Base-by-base conservation (phyloP, 2,329 filamentous ascomycete genomes). In the Aspergillus intermedius region DNA sequence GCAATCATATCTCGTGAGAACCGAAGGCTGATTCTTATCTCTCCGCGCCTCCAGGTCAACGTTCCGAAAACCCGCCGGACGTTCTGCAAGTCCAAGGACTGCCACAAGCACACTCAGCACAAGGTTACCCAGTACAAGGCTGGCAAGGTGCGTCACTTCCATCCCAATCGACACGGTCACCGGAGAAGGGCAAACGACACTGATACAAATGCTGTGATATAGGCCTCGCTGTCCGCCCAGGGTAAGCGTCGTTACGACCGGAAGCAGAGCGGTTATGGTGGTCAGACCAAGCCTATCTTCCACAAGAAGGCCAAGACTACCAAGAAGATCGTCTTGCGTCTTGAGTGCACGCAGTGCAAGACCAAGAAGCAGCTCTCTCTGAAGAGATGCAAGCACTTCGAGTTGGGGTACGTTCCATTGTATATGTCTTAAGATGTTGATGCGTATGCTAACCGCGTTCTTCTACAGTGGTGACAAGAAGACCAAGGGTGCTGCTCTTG, bases 271-370 rank as follows among this genome's bases (percentile, higher is more conserved):
- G 91, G 91, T 88, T 97, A 96, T 74, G 93, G 93, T 88, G 93
- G 93, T 91, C 93, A 98, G 82, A 98, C 93, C 71, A 98, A 98
- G 82, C 93, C 94, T 68, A 91, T 98, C 72, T 98, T 97, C 88
- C 93, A 97, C 88, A 98, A 97, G 87, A 97, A 96, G 82, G 93
- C 93, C 64, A 98, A 98, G 88, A 98, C 93, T 66, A 98, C 93
- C 74, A 98, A 98, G 88, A 98, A 98, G 87, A 87, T 98, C 68
- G 94, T 98, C 70, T 81, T 98, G 77, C 86, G 93, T 81, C 80
- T 98, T 77, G 93, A 98, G 78, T 98, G 93, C 83, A 91, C 89
- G 72, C 75, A 79, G 66, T 98, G 93, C 89, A 97, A 97, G 87
- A 86, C 89, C 75, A 97, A 96, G 87, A 85, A 84, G 77, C 90